These are phyloP conservation scores for Hypoxylon rubiginosum DNA, from an alignment of 2,329 filamentous ascomycete genomes.

Conservation along the genomic window DNA sequence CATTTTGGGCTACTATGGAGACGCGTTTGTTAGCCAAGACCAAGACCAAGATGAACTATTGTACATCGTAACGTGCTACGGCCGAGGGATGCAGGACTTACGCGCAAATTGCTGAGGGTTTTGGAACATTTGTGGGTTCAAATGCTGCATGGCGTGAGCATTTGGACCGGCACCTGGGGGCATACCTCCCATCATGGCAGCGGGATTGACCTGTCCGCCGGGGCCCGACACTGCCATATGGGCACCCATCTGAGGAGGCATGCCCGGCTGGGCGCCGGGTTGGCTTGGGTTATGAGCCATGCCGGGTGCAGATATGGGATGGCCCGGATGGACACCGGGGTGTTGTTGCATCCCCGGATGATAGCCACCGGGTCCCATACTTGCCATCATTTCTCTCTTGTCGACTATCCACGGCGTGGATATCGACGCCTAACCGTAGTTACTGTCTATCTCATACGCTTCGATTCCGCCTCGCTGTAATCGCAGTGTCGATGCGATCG, in stretches of 20 bases:
- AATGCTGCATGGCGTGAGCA: constrained; percentile 78
- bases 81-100: constrained; percentile 41
- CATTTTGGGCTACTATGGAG: constrained; percentile 49
- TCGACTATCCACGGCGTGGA: constrained; percentile 72
- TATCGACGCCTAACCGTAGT: constrained; percentile 63
- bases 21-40: constrained; percentile 25
- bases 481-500: constrained; percentile 35
- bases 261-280: constrained; percentile 74
- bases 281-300: constrained; percentile 78
- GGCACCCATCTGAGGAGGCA: constrained; percentile 75
- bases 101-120: constrained; percentile 55
- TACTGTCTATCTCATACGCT: constrained; percentile 66
- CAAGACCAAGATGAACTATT: background rate
- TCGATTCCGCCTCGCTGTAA: constrained; percentile 22
- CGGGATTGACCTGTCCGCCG: constrained; percentile 78
- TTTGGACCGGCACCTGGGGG: constrained; percentile 75
- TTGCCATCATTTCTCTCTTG: constrained; percentile 75
- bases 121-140: constrained; percentile 74
- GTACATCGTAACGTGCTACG: background rate
- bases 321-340: constrained; percentile 75
- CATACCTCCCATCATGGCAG: constrained; percentile 81
- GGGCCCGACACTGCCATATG: constrained; percentile 81
- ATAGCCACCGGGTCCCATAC: constrained; percentile 72
- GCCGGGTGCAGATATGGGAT: constrained; percentile 70
- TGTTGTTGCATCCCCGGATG: constrained; percentile 80